These are phyloP conservation scores for Melanomma pulvis-pyrius DNA, from an alignment of 495 filamentous ascomycete species.

Conservation along the genomic window DNA sequence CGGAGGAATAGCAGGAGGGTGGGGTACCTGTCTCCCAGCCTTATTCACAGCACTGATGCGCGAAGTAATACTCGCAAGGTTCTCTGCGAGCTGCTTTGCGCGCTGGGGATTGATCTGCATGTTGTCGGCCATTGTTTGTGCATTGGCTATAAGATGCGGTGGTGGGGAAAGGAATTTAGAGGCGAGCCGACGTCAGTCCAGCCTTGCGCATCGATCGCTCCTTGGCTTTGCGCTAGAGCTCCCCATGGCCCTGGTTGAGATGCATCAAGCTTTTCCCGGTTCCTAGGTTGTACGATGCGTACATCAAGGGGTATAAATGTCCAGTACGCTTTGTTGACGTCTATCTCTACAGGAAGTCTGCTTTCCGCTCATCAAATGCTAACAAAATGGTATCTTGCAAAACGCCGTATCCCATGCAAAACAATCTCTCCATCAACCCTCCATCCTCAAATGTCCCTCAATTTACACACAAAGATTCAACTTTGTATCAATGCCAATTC, in stretches of 20 bases:
- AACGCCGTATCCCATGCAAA: not conserved
- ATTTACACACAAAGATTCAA: too few relatives aligned
- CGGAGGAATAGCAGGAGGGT: not conserved
- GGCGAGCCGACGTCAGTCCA: not conserved
- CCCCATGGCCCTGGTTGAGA: too few relatives aligned
- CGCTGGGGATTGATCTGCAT: conserved; percentile 46
- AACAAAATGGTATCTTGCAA: not conserved
- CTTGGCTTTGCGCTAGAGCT: not conserved
- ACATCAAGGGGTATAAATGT: too few relatives aligned
- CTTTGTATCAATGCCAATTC: too few relatives aligned
- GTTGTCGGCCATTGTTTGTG: conserved; percentile 30
- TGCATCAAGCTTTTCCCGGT: not conserved
- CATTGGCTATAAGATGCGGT: conserved; percentile 7
- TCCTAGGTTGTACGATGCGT: not conserved
- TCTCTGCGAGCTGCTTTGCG: conserved; percentile 43
- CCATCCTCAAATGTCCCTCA: too few relatives aligned
- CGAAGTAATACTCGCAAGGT: conserved; percentile 39
- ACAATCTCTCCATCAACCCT: not conserved
- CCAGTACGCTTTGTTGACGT: too few relatives aligned
- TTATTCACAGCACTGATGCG: conserved; percentile 40
- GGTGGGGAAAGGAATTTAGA: not conserved
- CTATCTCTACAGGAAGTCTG: not conserved
- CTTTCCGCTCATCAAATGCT: not conserved
- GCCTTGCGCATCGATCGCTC: not conserved
- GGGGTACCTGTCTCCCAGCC: conserved; percentile 12